Conservation (phyloP, 1,284 basidiomycete genomes). For the Omphalotus olearius region DNA sequence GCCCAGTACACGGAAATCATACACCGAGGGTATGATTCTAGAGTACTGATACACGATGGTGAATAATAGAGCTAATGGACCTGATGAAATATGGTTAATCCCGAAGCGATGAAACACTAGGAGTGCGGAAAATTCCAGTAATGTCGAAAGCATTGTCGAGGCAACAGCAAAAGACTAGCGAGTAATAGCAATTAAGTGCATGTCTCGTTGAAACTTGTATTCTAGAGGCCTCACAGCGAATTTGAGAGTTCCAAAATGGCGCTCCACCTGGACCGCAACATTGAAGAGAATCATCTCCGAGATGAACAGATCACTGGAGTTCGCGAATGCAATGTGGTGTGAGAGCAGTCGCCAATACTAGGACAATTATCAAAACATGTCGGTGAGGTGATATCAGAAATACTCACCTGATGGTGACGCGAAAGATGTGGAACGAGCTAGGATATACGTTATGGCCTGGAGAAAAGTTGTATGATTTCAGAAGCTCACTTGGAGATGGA, state of each 20-base stretch:
- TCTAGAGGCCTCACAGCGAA: conserved; percentile 65
- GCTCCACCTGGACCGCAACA: conserved; percentile 71
- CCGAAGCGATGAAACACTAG: conserved; percentile 60
- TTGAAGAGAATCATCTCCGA: conserved; percentile 75
- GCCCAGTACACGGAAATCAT: conserved; percentile 73
- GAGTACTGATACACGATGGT: conserved; percentile 79
- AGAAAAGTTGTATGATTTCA: conserved; percentile 3
- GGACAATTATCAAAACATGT: conserved; percentile 19
- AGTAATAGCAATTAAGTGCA: background rate
- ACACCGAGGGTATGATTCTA: conserved; percentile 71
- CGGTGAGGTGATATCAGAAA: conserved; percentile 17
- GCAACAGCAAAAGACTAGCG: conserved; percentile 72
- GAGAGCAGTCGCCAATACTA: conserved; percentile 84
- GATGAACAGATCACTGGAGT: conserved; percentile 82
- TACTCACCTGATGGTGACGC: conserved; percentile 58
- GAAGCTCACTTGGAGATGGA: conserved; percentile 68
- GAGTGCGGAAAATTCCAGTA: conserved; percentile 62
- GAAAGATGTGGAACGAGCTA: conserved; percentile 70
- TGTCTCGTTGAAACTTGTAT: background rate
- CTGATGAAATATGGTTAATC: conserved; percentile 71
- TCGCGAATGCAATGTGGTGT: conserved; percentile 79
- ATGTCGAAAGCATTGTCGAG: conserved; percentile 59
- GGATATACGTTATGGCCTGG: conserved; percentile 4
- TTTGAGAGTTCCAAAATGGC: conserved; percentile 84
- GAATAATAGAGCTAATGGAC: conserved; percentile 70